These are phyloP conservation scores for Coemansia erecta DNA, from an alignment of 192 early-diverging fungal genomes.

Conservation along the genomic window DNA sequence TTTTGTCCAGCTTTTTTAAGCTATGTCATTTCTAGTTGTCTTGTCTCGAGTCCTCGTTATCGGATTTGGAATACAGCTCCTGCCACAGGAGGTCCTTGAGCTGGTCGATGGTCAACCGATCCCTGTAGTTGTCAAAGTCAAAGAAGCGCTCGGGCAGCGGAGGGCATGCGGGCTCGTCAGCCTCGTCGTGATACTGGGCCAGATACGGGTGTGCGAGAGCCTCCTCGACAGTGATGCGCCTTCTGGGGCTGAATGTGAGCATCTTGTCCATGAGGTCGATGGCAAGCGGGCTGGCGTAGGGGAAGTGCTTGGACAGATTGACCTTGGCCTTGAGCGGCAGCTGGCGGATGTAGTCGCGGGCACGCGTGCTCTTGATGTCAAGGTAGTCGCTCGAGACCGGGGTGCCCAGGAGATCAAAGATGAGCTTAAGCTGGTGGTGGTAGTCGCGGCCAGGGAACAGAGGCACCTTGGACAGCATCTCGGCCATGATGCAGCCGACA, in stretches of 20 bases:
- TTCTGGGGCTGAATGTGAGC: conserved; percentile 81
- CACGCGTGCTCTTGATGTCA: conserved; percentile 76
- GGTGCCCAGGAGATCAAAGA: conserved; percentile 94
- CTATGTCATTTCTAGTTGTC: no score
- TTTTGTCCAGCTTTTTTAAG: neutral
- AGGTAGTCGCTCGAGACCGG: conserved; percentile 88
- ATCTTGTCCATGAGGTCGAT: conserved; percentile 87
- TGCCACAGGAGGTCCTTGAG: conserved; percentile 61
- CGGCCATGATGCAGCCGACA: conserved; percentile 85
- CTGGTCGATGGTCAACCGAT: conserved; percentile 76
- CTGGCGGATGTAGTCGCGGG: conserved; percentile 87
- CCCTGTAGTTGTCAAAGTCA: conserved; percentile 85
- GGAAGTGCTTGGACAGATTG: conserved; percentile 79
- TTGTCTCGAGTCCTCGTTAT: conserved; percentile 4
- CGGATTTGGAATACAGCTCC: conserved; percentile 38
- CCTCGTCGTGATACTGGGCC: conserved; percentile 66
- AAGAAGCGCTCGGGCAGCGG: conserved; percentile 77
- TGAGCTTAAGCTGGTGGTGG: conserved; percentile 94
- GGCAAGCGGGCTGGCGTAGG: conserved; percentile 80
- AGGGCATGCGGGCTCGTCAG: conserved; percentile 68
- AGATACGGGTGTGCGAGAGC: conserved; percentile 91
- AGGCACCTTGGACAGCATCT: conserved; percentile 77
- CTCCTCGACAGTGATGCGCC: conserved; percentile 87
- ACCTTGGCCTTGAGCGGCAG: conserved; percentile 85
- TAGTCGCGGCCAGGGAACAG: conserved; percentile 86